Evolutionary conservation across 306 rosid species (phyloP), one percentile per base, ranked within the genome.

Genomic region (Sphenostylis stenocarpa): DNA sequence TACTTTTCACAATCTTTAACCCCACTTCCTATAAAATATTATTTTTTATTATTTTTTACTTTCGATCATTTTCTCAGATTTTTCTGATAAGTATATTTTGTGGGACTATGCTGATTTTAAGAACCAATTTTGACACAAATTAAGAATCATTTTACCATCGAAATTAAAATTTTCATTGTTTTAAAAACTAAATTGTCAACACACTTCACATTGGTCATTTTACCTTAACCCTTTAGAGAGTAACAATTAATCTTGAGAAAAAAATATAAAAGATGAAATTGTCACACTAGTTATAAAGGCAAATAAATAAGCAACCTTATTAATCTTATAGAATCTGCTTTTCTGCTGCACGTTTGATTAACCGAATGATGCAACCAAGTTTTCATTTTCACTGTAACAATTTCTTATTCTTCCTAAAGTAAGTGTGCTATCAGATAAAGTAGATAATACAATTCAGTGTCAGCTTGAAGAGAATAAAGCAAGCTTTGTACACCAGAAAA

Each of bases 391-490:
- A 13, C 29, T 34, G 71, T 12, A 31, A 78, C 7, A 23, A 34
- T 78, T 13, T 63, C 68, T 28, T 63, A 41, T 64, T 52, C 38
- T 43, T 51, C 61, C 41, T 43, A 52, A 62, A 39, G 15, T 21
- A 63, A 72, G 31, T 14, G 61, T 29, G 10, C 4, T 60, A 12
- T 7, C 24, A 48, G 70, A 70, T 70, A 53, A 63, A 63, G 78
- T 72, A 36, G 52, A 71, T 52, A 45, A 39, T 19, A 33, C 39
- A 52, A 19, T 14, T 51, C 78, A 28, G 7, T 36, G 73, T 72
- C 78, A 72, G 66, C 72, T 52, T 28, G 69, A 63, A 43, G 41
- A 55, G 38, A 67, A 52, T 41, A 51, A 63, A 71, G 47, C 62
- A 64, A 61, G 36, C 26, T 65, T 66, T 41, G 47, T 12, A 41